Evolutionary conservation across 805 yeast species (phyloP).

Genomic region (Yarrowia yakushimensis): DNA sequence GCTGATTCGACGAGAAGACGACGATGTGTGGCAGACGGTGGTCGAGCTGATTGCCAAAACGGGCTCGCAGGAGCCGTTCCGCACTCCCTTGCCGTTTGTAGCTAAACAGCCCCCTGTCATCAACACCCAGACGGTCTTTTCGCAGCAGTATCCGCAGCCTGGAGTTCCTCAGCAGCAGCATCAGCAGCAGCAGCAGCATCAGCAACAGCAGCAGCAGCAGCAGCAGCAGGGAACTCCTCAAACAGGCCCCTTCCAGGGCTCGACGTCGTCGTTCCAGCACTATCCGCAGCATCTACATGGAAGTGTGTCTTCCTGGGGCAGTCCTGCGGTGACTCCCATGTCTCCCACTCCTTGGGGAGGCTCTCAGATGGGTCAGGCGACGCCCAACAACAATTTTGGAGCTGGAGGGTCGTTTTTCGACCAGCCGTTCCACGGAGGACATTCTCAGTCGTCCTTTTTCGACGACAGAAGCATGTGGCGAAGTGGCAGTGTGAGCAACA

Average conservation of each 20-base stretch:
- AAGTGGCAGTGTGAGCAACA: slow-evolving; percentile 1
- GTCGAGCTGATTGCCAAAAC: slow-evolving; percentile 50
- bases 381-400: slow-evolving; percentile 6
- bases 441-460: slow-evolving; percentile 22
- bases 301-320: slow-evolving; percentile 4
- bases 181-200: not conserved
- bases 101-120: slow-evolving; percentile 5
- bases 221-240: not conserved
- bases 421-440: slow-evolving; percentile 14
- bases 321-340: slow-evolving; percentile 12
- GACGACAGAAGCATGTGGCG: slow-evolving; percentile 23
- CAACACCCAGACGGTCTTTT: not conserved
- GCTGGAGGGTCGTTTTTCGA: slow-evolving; percentile 4
- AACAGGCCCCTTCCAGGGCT: not conserved
- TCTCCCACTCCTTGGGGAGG: slow-evolving; percentile 25
- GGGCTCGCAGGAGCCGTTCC: slow-evolving; percentile 58
- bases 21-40: slow-evolving; percentile 48
- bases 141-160: slow-evolving; percentile 17
- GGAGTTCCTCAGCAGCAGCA: not conserved
- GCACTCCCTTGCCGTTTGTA: slow-evolving; percentile 41
- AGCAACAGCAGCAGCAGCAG: not conserved
- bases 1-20: slow-evolving; percentile 57
- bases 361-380: slow-evolving; percentile 10
- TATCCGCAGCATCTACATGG: slow-evolving; percentile 14
- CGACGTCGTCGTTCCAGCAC: not conserved